Base-by-base conservation (phyloP, 495 filamentous ascomycete species). In the Xylaria scruposa region DNA sequence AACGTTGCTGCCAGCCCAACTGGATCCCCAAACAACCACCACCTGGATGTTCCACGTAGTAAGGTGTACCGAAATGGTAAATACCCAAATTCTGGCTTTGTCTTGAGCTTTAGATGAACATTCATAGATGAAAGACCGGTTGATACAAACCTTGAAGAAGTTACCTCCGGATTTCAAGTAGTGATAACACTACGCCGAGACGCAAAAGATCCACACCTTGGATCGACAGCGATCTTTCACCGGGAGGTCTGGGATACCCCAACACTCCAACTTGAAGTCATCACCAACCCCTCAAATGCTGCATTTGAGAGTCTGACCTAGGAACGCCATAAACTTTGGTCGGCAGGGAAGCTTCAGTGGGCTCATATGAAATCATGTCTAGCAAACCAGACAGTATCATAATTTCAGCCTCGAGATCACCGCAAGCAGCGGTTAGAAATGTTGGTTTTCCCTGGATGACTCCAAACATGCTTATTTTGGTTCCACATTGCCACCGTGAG, bases 211-310 rank as follows among this genome's bases (percentile, higher is more conserved):
- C 68, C 68, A 63, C 68, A 70, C 21, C 68, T 54, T 56, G 47
- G 56, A 46, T 61, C 61, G 38, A 46, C 47, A 64, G 21, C 42
- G 12, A 10, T 36, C 33, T 19, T 54, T 44, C 4, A 8, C 46
- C 59, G 0, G n/a, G 68, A 42, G 21, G 19, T 19, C 31, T 53
- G 7, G 44, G 53, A 33, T 12, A 29, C 42, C 47, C 47, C 68
- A 54, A 63, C 62, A 54, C 60, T 64, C 68, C 68, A 70, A 70
- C 51, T 42, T 70, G 60, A 63, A 24, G 68, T 46, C 44, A 70
- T 64, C 68, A 64, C 46, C 59, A 64, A 56, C 56, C 9, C 59
- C n/a, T 17, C 49, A 1, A 56, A 31, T 38, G 24, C 68, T 8
- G 59, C 60, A 70, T 64, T 46, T 54, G 12, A 61, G 44, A 46